Base-by-base conservation (phyloP, 73 alveolate genomes). In the Paramecium octaurelia region DNA sequence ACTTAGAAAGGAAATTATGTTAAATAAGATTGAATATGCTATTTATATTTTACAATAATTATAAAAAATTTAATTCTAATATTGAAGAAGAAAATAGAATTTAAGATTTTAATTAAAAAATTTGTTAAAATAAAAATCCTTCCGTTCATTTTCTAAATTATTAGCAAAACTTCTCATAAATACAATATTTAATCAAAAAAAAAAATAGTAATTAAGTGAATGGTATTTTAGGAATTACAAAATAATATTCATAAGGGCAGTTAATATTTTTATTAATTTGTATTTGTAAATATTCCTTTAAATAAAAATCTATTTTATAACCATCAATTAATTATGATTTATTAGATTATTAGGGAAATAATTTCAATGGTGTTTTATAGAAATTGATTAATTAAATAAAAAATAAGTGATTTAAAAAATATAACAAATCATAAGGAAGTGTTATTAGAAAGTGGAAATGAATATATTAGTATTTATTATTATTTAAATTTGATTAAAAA, bases 71-170 rank as follows among this genome's bases (percentile, higher is more conserved):
- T 42, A 76, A 76, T 58, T 24, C 20, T 42, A 14, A 18, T 43
- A 38, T 76, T 24, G 89, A 76, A 23, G 69, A 76, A 36, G 90
- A 77, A 46, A 77, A 77, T 31, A 43, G 23, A 43, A 77, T 43
- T 21, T 29, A 38, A 76, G 89, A 76, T 38, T 36, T n/a, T 69
- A 76, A 36, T 43, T 76, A 18, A 1, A 5, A 18, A 20, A 76
- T 10, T 76, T 76, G 20, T 42, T 36, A 44, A 36, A 76, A 24
- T 27, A 27, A 1, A 1, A 27, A 1, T 27, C 31, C 0, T 27
- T 27, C 31, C 31, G 1, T 1, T 27, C 31, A 27, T 27, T 27
- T 27, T 27, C 31, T 27, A 27, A 27, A 27, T 27, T 27, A 1
- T 1, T 27, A 27, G 31, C 31, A 27, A 27, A 27, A 27, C 31